Evolutionary conservation across 306 rosid species (phyloP).

Genomic region (Cicer pinnatifidum): DNA sequence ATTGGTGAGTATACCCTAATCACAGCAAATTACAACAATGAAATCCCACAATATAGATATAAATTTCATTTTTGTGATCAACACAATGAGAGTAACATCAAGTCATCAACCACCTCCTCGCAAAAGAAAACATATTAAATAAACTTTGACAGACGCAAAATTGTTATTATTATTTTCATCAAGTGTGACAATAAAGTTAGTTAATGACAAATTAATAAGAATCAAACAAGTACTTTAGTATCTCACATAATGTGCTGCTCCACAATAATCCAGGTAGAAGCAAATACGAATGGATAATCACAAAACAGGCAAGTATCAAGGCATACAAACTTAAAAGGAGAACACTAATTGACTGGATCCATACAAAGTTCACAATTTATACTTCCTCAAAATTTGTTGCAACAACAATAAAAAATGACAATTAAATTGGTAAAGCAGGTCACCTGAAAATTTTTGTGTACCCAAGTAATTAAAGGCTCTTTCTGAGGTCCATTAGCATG

Average conservation of each 20-base stretch:
- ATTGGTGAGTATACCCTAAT: constrained; percentile 95
- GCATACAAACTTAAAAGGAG: constrained; percentile 10
- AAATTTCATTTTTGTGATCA: constrained; percentile 24
- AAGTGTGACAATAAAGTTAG: constrained; percentile 22
- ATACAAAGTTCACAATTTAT: constrained; percentile 21
- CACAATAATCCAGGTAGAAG: constrained; percentile 27
- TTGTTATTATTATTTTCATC: constrained; percentile 22
- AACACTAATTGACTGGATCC: constrained; percentile 19
- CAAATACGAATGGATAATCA: constrained; percentile 40
- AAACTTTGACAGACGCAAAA: not conserved
- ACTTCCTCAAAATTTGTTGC: constrained; percentile 33
- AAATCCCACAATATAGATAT: constrained; percentile 44
- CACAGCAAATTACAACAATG: constrained; percentile 48
- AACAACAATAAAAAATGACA: constrained; percentile 34
- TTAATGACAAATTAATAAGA: not conserved
- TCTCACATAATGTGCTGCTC: constrained; percentile 30
- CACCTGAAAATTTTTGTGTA: constrained; percentile 99
- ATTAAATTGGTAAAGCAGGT: constrained; percentile 45
- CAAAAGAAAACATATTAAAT: not conserved
- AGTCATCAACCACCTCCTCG: constrained; percentile 14
- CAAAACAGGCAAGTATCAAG: constrained; percentile 21
- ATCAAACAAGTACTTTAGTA: constrained; percentile 2
- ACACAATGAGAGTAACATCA: not conserved
- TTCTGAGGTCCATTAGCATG: constrained; percentile 75
- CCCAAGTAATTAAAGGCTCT: constrained; percentile 97